A percentile compares a stretch with the other conserved stretches of the same genome.
Evolutionary conservation across 495 filamentous ascomycete species (phyloP).

Genomic region (Penicillium atrosanguineum): DNA sequence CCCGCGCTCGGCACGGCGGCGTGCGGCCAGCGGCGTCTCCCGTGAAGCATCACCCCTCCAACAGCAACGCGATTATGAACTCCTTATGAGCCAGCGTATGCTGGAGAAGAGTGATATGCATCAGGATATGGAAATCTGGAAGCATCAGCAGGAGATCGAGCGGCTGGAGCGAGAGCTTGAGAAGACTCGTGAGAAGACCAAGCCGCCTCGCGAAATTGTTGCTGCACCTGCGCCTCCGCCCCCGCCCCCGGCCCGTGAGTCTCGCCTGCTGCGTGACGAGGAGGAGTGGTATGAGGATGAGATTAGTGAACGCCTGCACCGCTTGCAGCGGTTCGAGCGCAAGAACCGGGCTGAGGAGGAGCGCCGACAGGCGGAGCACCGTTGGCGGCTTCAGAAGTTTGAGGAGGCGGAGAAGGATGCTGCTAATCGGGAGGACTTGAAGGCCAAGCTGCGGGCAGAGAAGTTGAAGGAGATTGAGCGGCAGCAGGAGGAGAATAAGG

Average conservation of each 20-base stretch:
- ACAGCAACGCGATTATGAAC: conserved; percentile 32
- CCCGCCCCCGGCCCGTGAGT: conserved; percentile 10
- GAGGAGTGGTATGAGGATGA: conserved; percentile 39
- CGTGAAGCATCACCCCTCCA: conserved; percentile 21
- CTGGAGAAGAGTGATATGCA: conserved; percentile 37
- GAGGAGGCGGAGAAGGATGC: conserved; percentile 32
- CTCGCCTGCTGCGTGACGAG: conserved; percentile 30
- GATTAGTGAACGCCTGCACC: conserved; percentile 32
- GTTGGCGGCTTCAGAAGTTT: conserved; percentile 26
- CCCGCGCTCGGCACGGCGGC: conserved; percentile 18
- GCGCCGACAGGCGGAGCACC: conserved; percentile 27
- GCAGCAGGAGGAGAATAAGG: conserved; percentile 18
- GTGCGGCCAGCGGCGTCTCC: conserved; percentile 16
- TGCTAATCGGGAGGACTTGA: conserved; percentile 28
- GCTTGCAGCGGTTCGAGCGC: conserved; percentile 33
- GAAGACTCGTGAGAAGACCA: conserved; percentile 25
- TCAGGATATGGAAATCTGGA: conserved; percentile 41
- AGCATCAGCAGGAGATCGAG: conserved; percentile 46
- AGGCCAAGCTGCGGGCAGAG: conserved; percentile 21
- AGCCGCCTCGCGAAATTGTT: conserved; percentile 3
- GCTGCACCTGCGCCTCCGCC: no score
- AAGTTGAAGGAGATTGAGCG: conserved; percentile 18
- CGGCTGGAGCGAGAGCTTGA: conserved; percentile 43
- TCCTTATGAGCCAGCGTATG: conserved; percentile 36
- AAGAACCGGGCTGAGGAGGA: conserved; percentile 33